Percentiles rank a stretch among this genome's conserved stretches.
Conservation (phyloP, 2,329 filamentous ascomycete species). For the Aspergillus sp. region DNA sequence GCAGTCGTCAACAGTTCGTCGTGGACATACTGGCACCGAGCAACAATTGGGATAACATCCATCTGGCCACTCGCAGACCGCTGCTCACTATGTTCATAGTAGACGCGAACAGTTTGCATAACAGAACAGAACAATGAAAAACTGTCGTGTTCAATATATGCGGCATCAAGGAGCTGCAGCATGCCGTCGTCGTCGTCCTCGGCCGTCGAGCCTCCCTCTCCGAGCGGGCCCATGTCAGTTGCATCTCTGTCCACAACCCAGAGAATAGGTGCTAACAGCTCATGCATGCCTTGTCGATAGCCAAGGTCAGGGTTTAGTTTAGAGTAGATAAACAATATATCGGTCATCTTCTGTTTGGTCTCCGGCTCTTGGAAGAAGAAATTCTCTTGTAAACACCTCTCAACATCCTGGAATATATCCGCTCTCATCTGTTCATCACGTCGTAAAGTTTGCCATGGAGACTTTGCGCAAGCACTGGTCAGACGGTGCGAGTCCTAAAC, state of each 20-base stretch:
- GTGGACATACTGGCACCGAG: slow-evolving; percentile 81
- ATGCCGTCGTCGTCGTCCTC: slow-evolving; percentile 42
- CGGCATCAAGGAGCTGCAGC: slow-evolving; percentile 63
- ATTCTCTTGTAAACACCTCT: slow-evolving; percentile 84
- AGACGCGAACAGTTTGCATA: slow-evolving; percentile 81
- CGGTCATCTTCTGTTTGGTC: slow-evolving; percentile 75
- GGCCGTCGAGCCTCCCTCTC: slow-evolving; percentile 24
- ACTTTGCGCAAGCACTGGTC: slow-evolving; percentile 50
- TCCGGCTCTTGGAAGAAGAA: slow-evolving; percentile 77
- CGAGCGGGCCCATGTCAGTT: slow-evolving; percentile 48
- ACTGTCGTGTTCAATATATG: slow-evolving; percentile 82
- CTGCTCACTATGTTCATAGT: slow-evolving; percentile 69
- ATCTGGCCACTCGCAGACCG: slow-evolving; percentile 39
- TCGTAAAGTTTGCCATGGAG: slow-evolving; percentile 83
- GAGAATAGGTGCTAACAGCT: slow-evolving; percentile 82
- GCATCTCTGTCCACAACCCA: slow-evolving; percentile 82
- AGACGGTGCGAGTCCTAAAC: slow-evolving; percentile 22
- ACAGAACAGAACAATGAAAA: slow-evolving; percentile 80
- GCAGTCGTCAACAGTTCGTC: slow-evolving; percentile 71
- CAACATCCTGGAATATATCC: slow-evolving; percentile 92
- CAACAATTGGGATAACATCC: slow-evolving; percentile 68
- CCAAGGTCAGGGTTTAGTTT: slow-evolving; percentile 83
- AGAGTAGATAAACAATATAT: slow-evolving; percentile 91
- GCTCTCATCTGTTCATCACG: slow-evolving; percentile 77
- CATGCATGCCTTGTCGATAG: slow-evolving; percentile 99